phyloP scores from a whole-genome alignment of 768 basidiomycete genomes.

The Trametes sanguinea region DNA sequence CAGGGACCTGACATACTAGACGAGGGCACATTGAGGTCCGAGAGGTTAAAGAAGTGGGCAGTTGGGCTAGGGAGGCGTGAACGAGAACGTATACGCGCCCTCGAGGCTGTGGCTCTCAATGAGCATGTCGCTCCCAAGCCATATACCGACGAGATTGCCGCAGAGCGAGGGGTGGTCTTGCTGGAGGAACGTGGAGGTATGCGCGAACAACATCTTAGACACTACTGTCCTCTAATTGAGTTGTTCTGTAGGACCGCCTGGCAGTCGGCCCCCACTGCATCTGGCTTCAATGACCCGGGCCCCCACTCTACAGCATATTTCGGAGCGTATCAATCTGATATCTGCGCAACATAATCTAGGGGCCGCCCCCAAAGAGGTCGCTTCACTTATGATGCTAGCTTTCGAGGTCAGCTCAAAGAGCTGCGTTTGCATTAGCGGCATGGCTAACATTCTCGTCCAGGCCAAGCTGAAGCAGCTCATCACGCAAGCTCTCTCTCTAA shows the following conservation, averaged over 20 bases:
- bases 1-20: constrained; percentile 63
- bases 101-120: constrained; percentile 49
- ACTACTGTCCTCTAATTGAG: not conserved
- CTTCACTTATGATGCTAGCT: constrained; percentile 72
- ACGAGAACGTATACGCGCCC: constrained; percentile 63
- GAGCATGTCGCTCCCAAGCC: constrained; percentile 41
- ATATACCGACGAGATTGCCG: constrained; percentile 66
- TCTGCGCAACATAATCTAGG: constrained; percentile 74
- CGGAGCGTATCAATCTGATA: constrained; percentile 79
- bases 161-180: constrained; percentile 67
- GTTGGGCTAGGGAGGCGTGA: constrained; percentile 72
- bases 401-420: constrained; percentile 59
- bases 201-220: constrained; percentile 19
- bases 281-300: constrained; percentile 74
- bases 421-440: not conserved
- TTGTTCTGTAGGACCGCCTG: constrained; percentile 56
- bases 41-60: constrained; percentile 72
- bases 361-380: constrained; percentile 60
- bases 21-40: constrained; percentile 57
- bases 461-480: constrained; percentile 84
- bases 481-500: constrained; percentile 75
- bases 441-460: constrained; percentile 36
- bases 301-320: constrained; percentile 74
- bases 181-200: constrained; percentile 67
- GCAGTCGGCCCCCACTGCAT: constrained; percentile 69